Evolutionary conservation across 768 basidiomycete genomes (phyloP).

Genomic region (Boletellus ananas): DNA sequence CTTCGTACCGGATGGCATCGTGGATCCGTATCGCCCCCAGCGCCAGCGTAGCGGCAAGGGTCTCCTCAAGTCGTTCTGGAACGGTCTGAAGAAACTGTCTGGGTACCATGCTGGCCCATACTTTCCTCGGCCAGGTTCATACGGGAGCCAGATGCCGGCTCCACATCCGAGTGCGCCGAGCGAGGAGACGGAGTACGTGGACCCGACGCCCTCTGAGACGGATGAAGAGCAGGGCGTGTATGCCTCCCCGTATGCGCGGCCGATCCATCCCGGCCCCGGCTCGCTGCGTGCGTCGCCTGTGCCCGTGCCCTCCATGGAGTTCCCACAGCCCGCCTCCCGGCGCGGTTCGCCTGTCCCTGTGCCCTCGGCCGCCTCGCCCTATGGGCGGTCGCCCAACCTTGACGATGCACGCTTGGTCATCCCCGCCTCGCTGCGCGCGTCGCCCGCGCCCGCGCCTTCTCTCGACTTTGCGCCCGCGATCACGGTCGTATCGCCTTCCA

Average conservation of each 20-base stretch:
- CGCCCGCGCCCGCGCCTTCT: not conserved
- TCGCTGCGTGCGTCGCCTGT: slow-evolving; percentile 4
- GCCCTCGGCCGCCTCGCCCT: slow-evolving; percentile 7
- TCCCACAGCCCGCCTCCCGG: not conserved
- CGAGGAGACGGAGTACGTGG: slow-evolving; percentile 13
- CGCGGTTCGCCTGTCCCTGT: not conserved
- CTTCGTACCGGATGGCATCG: not conserved
- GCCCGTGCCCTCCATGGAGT: not conserved
- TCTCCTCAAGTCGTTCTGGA: slow-evolving; percentile 31
- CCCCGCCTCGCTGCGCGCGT: not conserved
- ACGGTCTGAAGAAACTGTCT: slow-evolving; percentile 31
- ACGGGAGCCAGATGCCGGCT: slow-evolving; percentile 4
- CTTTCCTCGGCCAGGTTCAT: not conserved
- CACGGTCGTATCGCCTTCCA: slow-evolving; percentile 17
- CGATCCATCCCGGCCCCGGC: not conserved
- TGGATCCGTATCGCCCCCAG: slow-evolving; percentile 7
- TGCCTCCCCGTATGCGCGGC: slow-evolving; percentile 13
- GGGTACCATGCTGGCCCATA: slow-evolving; percentile 8
- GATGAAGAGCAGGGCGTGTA: slow-evolving; percentile 18
- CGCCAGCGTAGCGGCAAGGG: slow-evolving; percentile 8
- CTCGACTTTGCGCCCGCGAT: slow-evolving; percentile 1
- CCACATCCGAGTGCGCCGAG: not conserved
- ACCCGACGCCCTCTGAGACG: slow-evolving; percentile 14
- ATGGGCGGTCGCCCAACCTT: slow-evolving; percentile 1
- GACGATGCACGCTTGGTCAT: not conserved